Conservation (phyloP, 2,329 filamentous ascomycete species). For the Pseudogymnoascus sp. region DNA sequence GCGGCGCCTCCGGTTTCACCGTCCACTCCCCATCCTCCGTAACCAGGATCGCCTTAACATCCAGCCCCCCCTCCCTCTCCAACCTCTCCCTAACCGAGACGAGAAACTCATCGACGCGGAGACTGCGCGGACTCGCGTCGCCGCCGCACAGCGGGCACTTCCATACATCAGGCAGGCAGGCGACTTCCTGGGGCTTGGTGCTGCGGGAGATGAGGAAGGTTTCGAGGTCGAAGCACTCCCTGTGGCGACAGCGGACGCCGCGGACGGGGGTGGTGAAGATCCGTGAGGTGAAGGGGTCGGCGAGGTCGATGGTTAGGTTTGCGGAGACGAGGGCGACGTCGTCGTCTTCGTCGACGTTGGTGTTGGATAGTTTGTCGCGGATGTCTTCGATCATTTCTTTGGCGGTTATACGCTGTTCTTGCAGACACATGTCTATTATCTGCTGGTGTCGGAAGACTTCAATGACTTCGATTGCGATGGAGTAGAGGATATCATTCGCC, state of each 20-base stretch:
- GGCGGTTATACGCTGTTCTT: constrained; percentile 33
- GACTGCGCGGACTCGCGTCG: constrained; percentile 65
- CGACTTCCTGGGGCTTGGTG: constrained; percentile 38
- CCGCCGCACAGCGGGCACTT: constrained; percentile 73
- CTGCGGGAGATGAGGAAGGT: constrained; percentile 65
- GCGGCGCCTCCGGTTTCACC: constrained; percentile 32
- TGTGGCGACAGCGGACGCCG: constrained; percentile 59
- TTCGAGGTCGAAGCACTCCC: constrained; percentile 84
- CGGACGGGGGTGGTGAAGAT: constrained; percentile 67
- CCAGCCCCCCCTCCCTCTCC: constrained; percentile 36
- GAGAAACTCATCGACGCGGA: constrained; percentile 70
- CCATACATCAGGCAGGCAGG: constrained; percentile 62
- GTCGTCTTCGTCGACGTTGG: constrained; percentile 43
- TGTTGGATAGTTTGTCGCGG: constrained; percentile 37
- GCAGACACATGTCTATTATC: constrained; percentile 34
- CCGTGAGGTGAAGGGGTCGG: constrained; percentile 56
- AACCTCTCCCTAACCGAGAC: constrained; percentile 50
- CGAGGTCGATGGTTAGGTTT: constrained; percentile 51
- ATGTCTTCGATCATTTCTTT: constrained; percentile 49
- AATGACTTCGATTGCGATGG: constrained; percentile 63
- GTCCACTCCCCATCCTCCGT: constrained; percentile 58
- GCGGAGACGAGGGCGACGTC: constrained; percentile 52
- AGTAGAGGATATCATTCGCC: constrained; percentile 37
- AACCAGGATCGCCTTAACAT: constrained; percentile 53
- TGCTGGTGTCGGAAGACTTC: constrained; percentile 41